These are phyloP conservation scores for Mycena pura DNA, from an alignment of 768 basidiomycete species.

Conservation along the genomic window DNA sequence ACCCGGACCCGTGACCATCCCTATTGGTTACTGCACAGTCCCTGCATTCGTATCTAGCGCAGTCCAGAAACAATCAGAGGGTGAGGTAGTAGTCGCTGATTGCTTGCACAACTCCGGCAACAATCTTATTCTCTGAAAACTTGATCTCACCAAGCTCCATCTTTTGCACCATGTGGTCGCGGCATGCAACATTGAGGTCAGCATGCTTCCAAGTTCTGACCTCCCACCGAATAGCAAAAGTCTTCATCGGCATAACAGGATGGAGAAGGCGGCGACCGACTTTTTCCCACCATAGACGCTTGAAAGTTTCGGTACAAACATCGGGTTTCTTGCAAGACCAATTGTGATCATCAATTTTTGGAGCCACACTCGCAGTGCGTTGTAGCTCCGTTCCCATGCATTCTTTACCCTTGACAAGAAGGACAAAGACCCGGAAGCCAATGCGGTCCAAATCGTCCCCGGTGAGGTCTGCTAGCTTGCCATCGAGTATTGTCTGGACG, in stretches of 20 bases:
- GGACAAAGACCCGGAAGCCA: not conserved
- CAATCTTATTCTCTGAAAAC: not conserved
- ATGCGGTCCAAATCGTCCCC: not conserved
- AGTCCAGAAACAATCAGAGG: not conserved
- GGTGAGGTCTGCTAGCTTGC: not conserved
- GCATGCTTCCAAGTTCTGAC: not conserved
- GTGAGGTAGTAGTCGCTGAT: not conserved
- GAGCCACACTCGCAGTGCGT: not conserved
- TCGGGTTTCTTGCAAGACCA: not conserved
- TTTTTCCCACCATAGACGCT: not conserved
- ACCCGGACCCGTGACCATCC: no score
- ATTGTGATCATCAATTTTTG: not conserved
- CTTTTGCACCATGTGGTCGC: not conserved
- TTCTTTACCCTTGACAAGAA: not conserved
- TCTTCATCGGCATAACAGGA: not conserved
- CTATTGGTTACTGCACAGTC: no score
- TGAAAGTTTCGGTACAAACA: not conserved
- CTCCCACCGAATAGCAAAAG: not conserved
- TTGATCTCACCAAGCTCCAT: not conserved
- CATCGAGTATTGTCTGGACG: not conserved
- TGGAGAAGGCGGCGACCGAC: conserved; percentile 5
- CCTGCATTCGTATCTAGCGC: no score
- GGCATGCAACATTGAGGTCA: not conserved
- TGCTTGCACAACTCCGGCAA: not conserved
- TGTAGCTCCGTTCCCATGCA: not conserved